Percentiles rank a stretch among this genome's conserved stretches.
Conservation (phyloP, 2,329 filamentous ascomycete genomes). For the Cordyceps fumosorosea region DNA sequence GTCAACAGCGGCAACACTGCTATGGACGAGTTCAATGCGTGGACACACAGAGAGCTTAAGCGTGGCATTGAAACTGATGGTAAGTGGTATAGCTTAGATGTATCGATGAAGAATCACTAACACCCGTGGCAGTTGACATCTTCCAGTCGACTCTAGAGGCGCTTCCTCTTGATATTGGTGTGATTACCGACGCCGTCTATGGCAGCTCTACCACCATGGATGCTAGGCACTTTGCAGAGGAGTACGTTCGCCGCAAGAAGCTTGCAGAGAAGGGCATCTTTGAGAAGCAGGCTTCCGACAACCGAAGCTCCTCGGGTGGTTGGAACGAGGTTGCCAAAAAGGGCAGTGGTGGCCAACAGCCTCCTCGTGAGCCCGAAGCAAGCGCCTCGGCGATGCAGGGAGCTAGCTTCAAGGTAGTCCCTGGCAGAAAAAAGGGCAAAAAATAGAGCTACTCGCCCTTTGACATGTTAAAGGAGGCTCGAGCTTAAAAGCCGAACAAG, state of each 20-base stretch:
- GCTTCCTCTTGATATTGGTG: constrained; percentile 68
- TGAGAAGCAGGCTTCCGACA: constrained; percentile 61
- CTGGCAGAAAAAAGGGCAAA: constrained; percentile 86
- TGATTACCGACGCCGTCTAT: constrained; percentile 89
- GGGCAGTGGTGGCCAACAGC: constrained; percentile 44
- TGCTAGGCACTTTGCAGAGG: constrained; percentile 85
- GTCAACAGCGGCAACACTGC: constrained; percentile 44
- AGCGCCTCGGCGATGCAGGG: constrained; percentile 32
- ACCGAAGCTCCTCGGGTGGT: constrained; percentile 51
- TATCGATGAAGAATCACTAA: neutral
- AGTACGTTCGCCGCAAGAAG: constrained; percentile 89
- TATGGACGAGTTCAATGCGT: constrained; percentile 89
- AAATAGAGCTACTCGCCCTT: constrained; percentile 40
- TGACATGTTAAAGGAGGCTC: constrained; percentile 12
- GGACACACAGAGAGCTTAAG: constrained; percentile 73
- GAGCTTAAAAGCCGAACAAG: constrained; percentile 6
- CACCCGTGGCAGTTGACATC: constrained; percentile 55
- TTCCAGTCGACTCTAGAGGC: constrained; percentile 71
- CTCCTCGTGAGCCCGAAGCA: constrained; percentile 30
- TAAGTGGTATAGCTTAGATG: constrained; percentile 29
- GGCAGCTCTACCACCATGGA: constrained; percentile 83
- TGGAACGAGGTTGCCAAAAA: constrained; percentile 99
- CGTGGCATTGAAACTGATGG: constrained; percentile 59
- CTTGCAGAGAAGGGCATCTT: constrained; percentile 87
- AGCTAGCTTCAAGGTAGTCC: constrained; percentile 81